Conservation (phyloP, 805 yeast genomes). For the Kuraishia ogatae region DNA sequence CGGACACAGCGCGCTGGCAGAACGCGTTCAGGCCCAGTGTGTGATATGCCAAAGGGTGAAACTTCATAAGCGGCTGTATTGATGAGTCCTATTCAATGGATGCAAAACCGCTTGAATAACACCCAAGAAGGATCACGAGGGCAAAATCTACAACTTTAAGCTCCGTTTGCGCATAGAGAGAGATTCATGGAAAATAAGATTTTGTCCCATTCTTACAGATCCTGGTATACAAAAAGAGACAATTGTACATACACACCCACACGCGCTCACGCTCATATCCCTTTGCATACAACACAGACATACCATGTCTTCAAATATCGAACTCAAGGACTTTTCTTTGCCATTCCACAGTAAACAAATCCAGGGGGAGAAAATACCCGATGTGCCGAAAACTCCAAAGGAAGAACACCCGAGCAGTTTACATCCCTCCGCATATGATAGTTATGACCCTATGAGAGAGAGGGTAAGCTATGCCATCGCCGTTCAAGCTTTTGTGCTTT, state of each 20-base stretch:
- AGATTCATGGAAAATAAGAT: no score
- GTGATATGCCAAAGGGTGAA: not conserved
- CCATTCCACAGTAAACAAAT: constrained; percentile 1
- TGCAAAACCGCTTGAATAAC: no score
- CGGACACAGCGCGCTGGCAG: not conserved
- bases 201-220: no score
- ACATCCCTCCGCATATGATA: not conserved
- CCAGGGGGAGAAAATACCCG: not conserved
- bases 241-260: not conserved
- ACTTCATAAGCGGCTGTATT: not conserved
- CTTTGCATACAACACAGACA: not conserved
- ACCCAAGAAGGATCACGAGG: no score
- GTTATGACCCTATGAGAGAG: constrained; percentile 12
- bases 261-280: not conserved
- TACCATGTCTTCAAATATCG: not conserved
- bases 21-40: not conserved
- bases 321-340: constrained; percentile 1
- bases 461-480: constrained; percentile 15
- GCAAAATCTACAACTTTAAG: no score
- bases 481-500: constrained; percentile 13
- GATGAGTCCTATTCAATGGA: not conserved
- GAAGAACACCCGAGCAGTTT: not conserved
- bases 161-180: no score
- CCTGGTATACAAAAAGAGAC: no score
- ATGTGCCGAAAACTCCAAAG: not conserved